These are phyloP conservation scores for Nigrospora osmanthi DNA, from an alignment of 2,329 filamentous ascomycete species.

Conservation along the genomic window DNA sequence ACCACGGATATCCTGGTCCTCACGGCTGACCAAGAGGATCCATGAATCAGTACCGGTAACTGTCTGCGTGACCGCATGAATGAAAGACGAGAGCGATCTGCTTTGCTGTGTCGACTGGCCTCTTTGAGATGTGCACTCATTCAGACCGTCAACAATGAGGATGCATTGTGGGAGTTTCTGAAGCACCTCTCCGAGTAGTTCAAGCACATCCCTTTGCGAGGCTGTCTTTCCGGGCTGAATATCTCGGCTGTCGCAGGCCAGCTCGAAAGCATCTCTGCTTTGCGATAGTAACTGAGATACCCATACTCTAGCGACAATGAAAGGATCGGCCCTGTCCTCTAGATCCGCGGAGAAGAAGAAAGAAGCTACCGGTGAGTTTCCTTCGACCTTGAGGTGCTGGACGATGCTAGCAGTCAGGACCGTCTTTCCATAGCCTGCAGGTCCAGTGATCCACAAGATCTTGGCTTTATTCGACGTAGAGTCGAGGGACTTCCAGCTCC, in stretches of 20 bases:
- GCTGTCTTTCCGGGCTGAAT: conserved; percentile 3
- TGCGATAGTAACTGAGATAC: conserved; percentile 12
- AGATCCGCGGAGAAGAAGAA: too few relatives aligned
- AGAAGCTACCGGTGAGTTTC: background rate
- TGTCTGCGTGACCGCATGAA: background rate
- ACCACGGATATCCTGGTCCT: too few relatives aligned
- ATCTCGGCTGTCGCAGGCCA: conserved; percentile 1
- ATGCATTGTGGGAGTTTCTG: too few relatives aligned
- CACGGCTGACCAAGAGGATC: conserved; percentile 9
- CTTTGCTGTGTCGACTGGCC: too few relatives aligned
- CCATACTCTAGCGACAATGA: conserved; percentile 20
- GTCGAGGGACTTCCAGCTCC: too few relatives aligned
- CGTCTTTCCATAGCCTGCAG: conserved; percentile 24
- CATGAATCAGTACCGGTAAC: conserved; percentile 11
- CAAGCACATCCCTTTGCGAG: conserved; percentile 3
- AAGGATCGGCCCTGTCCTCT: conserved; percentile 2
- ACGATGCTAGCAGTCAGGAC: conserved; percentile 20
- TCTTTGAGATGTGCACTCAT: too few relatives aligned
- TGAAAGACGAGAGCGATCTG: too few relatives aligned
- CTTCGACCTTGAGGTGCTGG: conserved; percentile 7
- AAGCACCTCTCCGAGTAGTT: conserved; percentile 1
- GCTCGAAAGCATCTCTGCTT: conserved; percentile 6
- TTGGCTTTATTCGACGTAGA: conserved; percentile 1
- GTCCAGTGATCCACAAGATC: conserved; percentile 23
- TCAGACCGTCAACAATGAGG: too few relatives aligned